These are phyloP conservation scores for Telopea speciosissima DNA, from an alignment of 177 flowering plant species.

Conservation along the genomic window DNA sequence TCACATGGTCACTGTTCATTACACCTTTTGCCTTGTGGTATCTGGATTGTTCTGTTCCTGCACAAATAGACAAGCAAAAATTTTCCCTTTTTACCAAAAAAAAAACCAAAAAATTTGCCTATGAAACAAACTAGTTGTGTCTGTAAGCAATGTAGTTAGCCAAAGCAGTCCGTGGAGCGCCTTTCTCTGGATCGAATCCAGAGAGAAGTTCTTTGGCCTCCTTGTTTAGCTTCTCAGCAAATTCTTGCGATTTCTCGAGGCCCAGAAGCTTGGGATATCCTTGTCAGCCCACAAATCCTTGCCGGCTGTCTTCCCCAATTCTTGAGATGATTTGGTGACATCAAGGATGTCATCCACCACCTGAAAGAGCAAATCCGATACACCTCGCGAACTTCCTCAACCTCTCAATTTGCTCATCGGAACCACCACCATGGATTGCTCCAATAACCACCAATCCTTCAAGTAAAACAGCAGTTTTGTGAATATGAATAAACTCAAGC, in stretches of 20 bases:
- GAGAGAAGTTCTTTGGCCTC: constrained; percentile 19
- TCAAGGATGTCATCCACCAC: constrained; percentile 37
- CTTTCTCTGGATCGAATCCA: constrained; percentile 18
- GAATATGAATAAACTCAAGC: constrained; percentile 30
- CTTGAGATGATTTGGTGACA: constrained; percentile 27
- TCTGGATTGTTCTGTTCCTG: neutral
- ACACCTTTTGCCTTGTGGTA: no score
- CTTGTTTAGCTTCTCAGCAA: constrained; percentile 18
- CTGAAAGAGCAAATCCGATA: constrained; percentile 29
- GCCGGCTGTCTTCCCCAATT: constrained; percentile 33
- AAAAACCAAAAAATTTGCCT: no score
- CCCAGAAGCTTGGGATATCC: constrained; percentile 29
- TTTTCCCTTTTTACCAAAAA: no score
- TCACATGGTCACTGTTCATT: no score
- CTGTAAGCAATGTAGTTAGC: constrained; percentile 25
- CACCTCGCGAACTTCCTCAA: constrained; percentile 25
- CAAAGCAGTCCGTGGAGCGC: constrained; percentile 19
- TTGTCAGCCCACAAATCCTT: constrained; percentile 28
- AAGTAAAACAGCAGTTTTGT: constrained; percentile 29
- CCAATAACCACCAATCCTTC: constrained; percentile 30
- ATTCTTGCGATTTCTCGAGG: constrained; percentile 19
- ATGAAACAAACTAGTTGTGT: constrained; percentile 13
- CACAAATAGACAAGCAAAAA: neutral
- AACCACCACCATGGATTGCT: constrained; percentile 31
- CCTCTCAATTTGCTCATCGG: constrained; percentile 22